Percentiles rank a stretch among this genome's conserved stretches.
Evolutionary conservation across 2,329 filamentous ascomycete species (phyloP).

Genomic region (Plectosphaerella sp.): DNA sequence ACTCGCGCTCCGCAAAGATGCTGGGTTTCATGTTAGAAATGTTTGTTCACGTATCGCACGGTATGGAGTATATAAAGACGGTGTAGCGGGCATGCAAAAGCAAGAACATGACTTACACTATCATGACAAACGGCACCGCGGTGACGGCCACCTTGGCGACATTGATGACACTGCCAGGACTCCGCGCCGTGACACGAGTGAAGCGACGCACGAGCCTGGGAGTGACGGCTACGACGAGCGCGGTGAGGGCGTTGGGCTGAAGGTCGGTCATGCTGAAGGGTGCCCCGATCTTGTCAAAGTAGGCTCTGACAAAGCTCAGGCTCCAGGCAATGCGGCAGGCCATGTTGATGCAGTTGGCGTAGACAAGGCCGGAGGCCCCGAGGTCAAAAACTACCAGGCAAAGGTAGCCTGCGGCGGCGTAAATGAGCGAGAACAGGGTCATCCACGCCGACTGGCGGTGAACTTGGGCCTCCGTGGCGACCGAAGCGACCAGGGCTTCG

Average conservation of each 20-base stretch:
- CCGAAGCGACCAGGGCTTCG: slow-evolving; percentile 88
- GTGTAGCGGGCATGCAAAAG: slow-evolving; percentile 6
- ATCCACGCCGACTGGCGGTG: slow-evolving; percentile 79
- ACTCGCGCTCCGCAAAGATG: slow-evolving; percentile 47
- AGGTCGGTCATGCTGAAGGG: slow-evolving; percentile 35
- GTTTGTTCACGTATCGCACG: neutral
- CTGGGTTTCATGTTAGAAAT: slow-evolving; percentile 27
- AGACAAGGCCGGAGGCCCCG: slow-evolving; percentile 77
- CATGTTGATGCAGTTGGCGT: slow-evolving; percentile 91
- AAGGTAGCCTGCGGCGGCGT: slow-evolving; percentile 69
- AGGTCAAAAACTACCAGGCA: slow-evolving; percentile 65
- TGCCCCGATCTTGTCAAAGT: slow-evolving; percentile 46
- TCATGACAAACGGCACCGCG: slow-evolving; percentile 45
- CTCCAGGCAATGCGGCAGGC: slow-evolving; percentile 79
- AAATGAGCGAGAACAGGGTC: slow-evolving; percentile 72
- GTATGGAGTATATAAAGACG: neutral
- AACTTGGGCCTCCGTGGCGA: slow-evolving; percentile 71
- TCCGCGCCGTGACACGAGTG: slow-evolving; percentile 3
- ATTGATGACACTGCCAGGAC: slow-evolving; percentile 20
- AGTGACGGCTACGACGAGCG: slow-evolving; percentile 38
- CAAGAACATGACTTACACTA: slow-evolving; percentile 51
- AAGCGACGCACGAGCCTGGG: slow-evolving; percentile 32
- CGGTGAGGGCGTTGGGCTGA: slow-evolving; percentile 36
- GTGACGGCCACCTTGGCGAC: slow-evolving; percentile 44
- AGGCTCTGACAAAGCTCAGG: slow-evolving; percentile 62